phyloP scores from a whole-genome alignment of 768 basidiomycete species.

The Asterophora parasitica region DNA sequence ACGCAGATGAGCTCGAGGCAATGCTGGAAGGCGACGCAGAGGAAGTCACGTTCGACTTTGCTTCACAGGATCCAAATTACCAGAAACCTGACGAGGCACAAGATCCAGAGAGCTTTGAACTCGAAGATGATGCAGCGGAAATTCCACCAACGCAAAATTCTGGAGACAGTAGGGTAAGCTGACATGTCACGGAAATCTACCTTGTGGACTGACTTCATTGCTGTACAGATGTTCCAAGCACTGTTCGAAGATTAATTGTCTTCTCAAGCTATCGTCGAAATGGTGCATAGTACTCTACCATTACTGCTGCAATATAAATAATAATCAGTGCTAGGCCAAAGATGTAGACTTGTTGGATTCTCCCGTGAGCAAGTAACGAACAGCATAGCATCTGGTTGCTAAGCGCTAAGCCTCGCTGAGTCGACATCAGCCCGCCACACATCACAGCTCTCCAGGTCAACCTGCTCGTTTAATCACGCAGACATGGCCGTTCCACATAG shows the following conservation, averaged over 20 bases:
- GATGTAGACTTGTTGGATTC: not conserved
- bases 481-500: too few species aligned
- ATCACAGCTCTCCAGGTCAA: slow-evolving; percentile 23
- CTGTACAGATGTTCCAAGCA: slow-evolving; percentile 38
- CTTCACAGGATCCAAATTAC: slow-evolving; percentile 22
- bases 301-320: too few species aligned
- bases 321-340: not conserved
- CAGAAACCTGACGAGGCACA: slow-evolving; percentile 17
- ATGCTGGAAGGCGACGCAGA: slow-evolving; percentile 59
- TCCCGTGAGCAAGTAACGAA: slow-evolving; percentile 7
- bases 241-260: slow-evolving; percentile 43
- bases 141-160: slow-evolving; percentile 38
- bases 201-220: not conserved
- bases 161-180: slow-evolving; percentile 29
- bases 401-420: too few species aligned
- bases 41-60: slow-evolving; percentile 41
- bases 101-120: slow-evolving; percentile 27
- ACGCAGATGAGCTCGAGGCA: slow-evolving; percentile 52
- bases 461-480: slow-evolving; percentile 12
- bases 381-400: slow-evolving; percentile 28
- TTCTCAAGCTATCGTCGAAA: not conserved
- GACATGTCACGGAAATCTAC: not conserved
- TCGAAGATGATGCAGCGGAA: slow-evolving; percentile 30
- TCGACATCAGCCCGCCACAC: too few species aligned
- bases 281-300: not conserved